phyloP scores from a whole-genome alignment of 768 basidiomycete genomes.

The Trametes cinnabarina region DNA sequence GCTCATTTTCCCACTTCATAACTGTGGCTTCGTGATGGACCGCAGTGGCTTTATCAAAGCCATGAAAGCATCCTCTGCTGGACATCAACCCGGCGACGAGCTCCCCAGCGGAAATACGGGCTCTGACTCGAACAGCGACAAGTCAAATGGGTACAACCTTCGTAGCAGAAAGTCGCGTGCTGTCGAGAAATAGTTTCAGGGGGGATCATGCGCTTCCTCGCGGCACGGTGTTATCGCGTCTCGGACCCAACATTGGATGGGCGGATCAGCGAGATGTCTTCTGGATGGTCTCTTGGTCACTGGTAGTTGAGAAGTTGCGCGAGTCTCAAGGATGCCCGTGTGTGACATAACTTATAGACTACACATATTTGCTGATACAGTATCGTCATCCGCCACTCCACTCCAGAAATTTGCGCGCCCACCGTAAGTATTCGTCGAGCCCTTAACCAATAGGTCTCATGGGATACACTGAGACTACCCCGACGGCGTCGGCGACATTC shows the following conservation, averaged over 20 bases:
- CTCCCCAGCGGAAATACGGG: neutral
- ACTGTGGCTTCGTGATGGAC: too few species aligned
- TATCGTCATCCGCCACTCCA: neutral
- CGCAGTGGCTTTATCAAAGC: conserved; percentile 54
- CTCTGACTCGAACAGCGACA: neutral
- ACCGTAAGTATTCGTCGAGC: too few species aligned
- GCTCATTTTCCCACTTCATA: too few species aligned
- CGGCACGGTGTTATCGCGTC: too few species aligned
- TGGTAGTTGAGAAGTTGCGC: too few species aligned
- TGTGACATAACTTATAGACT: conserved; percentile 4
- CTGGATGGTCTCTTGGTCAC: too few species aligned
- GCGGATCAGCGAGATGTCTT: too few species aligned
- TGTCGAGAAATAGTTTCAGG: conserved; percentile 1
- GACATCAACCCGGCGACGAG: conserved; percentile 3
- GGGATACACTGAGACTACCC: neutral
- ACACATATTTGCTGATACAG: too few species aligned
- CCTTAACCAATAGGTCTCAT: too few species aligned
- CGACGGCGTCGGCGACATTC: conserved; percentile 1
- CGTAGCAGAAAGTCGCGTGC: neutral
- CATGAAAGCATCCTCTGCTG: conserved; percentile 28
- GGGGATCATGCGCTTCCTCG: too few species aligned
- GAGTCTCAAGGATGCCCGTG: too few species aligned
- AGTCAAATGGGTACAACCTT: neutral
- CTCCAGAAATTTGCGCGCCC: neutral
- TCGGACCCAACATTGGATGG: too few species aligned